Percentiles rank a stretch among this genome's conserved stretches.
phyloP scores from a whole-genome alignment of 192 early-diverging fungal species.

The Podila minutissima region DNA sequence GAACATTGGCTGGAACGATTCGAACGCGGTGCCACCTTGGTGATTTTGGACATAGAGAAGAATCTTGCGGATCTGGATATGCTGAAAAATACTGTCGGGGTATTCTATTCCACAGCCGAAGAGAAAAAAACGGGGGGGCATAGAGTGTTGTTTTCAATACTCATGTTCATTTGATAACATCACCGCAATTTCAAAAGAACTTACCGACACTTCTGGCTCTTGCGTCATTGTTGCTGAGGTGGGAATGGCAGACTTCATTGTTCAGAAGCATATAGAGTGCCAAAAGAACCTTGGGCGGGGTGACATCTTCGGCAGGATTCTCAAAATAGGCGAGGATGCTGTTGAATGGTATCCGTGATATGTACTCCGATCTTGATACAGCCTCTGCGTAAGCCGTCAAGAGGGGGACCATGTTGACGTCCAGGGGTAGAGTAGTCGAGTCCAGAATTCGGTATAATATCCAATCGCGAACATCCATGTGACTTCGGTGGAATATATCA shows the following conservation, averaged over 20 bases:
- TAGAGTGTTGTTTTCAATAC: not conserved
- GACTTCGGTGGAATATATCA: constrained; percentile 30
- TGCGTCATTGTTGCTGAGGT: constrained; percentile 14
- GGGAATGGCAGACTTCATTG: constrained; percentile 26
- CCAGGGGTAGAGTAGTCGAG: constrained; percentile 27
- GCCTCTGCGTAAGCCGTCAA: constrained; percentile 33
- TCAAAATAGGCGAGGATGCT: constrained; percentile 26
- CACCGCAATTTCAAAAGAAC: not conserved
- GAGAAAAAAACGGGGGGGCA: not conserved
- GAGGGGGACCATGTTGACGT: constrained; percentile 44
- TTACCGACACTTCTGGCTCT: constrained; percentile 20
- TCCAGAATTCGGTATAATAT: constrained; percentile 32
- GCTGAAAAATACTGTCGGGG: constrained; percentile 14
- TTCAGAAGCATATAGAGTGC: constrained; percentile 45
- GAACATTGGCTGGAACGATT: constrained; percentile 44
- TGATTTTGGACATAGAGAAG: constrained; percentile 39
- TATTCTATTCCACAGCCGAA: constrained; percentile 21
- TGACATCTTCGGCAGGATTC: constrained; percentile 25
- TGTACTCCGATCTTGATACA: constrained; percentile 21
- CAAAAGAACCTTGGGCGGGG: constrained; percentile 37
- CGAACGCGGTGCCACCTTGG: constrained; percentile 33
- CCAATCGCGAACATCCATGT: constrained; percentile 34
- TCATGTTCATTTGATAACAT: not conserved
- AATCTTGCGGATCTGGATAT: constrained; percentile 44
- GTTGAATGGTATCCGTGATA: constrained; percentile 34